phyloP scores from a whole-genome alignment of 345 rosid genomes.

The Gossypium ekmanianum region DNA sequence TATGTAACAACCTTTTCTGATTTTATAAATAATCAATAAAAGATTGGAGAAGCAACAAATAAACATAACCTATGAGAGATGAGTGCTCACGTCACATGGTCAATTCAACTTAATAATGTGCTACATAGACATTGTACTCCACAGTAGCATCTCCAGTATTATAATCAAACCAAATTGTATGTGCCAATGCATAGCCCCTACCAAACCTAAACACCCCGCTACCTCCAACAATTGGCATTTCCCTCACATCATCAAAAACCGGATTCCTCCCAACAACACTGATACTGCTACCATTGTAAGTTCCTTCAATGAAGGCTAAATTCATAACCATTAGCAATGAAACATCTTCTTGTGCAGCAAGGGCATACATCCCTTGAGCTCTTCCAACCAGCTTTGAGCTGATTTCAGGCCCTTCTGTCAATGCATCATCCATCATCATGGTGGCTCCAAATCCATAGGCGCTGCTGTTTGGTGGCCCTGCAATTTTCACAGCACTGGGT shows the following conservation, averaged over 20 bases:
- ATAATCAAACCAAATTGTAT: conserved; percentile 23
- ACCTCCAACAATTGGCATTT: conserved; percentile 46
- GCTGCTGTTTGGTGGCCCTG: conserved; percentile 18
- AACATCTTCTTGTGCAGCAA: conserved; percentile 25
- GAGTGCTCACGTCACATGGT: background rate
- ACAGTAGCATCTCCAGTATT: conserved; percentile 37
- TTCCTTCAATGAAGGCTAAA: conserved; percentile 33
- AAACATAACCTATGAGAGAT: background rate
- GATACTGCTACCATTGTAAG: conserved; percentile 39
- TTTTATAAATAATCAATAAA: background rate
- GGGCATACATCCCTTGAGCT: conserved; percentile 32
- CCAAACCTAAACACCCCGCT: conserved; percentile 40
- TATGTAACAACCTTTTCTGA: background rate
- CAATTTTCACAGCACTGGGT: conserved; percentile 21
- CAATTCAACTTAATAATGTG: conserved; percentile 21
- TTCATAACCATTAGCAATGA: conserved; percentile 33
- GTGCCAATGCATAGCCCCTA: conserved; percentile 37
- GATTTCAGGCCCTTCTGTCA: conserved; percentile 33
- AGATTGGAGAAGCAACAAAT: background rate
- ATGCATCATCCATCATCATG: conserved; percentile 23
- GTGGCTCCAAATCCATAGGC: conserved; percentile 22
- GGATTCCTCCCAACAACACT: conserved; percentile 33
- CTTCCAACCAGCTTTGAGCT: conserved; percentile 37
- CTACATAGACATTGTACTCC: conserved; percentile 34
- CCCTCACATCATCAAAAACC: conserved; percentile 28